phyloP scores from a whole-genome alignment of 805 yeast species.

The Sugiyamaella mastotermitis region DNA sequence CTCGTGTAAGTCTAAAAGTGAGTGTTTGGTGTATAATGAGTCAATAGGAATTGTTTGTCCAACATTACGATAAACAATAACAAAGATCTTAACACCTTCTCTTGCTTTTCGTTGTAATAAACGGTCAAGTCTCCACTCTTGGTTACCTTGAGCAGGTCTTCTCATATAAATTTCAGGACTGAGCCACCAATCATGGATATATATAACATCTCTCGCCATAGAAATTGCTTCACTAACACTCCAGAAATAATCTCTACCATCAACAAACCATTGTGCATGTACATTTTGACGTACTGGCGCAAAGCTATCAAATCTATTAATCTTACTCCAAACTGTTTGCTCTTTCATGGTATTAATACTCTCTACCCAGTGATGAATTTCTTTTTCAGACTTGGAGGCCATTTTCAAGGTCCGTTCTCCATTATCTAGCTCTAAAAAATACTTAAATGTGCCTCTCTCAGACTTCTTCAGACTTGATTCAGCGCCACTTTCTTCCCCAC shows the following conservation, averaged over 20 bases:
- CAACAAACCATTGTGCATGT: constrained; percentile 95
- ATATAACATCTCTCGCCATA: constrained; percentile 89
- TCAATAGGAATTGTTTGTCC: constrained; percentile 91
- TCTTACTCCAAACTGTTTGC: constrained; percentile 64
- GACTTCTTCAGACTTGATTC: no score
- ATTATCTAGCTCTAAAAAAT: constrained; percentile 27
- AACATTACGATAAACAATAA: constrained; percentile 88
- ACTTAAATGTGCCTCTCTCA: constrained; percentile 14
- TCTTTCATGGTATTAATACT: constrained; percentile 66
- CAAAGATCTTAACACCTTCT: constrained; percentile 89
- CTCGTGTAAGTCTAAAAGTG: constrained; percentile 74
- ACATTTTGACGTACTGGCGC: constrained; percentile 86
- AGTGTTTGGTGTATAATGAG: constrained; percentile 90
- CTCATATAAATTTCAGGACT: constrained; percentile 90
- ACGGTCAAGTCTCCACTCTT: constrained; percentile 88
- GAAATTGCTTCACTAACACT: constrained; percentile 87
- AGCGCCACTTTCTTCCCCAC: constrained; percentile 20
- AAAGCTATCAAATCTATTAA: constrained; percentile 78
- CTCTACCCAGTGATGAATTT: constrained; percentile 73
- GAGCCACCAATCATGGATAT: constrained; percentile 98
- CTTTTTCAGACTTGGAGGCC: constrained; percentile 71
- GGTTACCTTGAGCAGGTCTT: constrained; percentile 93
- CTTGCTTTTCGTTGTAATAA: constrained; percentile 83
- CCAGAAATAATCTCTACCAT: constrained; percentile 95
- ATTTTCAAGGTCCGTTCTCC: constrained; percentile 38